These are phyloP conservation scores for Fusarium tuaranense DNA, from an alignment of 2,329 filamentous ascomycete genomes.

Conservation along the genomic window DNA sequence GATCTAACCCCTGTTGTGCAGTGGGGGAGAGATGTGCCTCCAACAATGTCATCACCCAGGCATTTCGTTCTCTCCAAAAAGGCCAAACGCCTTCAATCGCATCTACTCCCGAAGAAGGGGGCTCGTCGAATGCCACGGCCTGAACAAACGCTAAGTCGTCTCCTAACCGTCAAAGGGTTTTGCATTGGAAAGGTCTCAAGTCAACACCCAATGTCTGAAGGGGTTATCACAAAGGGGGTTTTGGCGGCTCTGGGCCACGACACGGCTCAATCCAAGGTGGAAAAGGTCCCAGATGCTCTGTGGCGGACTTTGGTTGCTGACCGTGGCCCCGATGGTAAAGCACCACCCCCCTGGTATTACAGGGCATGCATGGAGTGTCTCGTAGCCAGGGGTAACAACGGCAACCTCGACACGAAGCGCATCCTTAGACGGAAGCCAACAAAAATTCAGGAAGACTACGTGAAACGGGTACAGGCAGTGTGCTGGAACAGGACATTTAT, in stretches of 20 bases:
- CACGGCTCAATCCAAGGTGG: fast-evolving
- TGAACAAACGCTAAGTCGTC: neutral
- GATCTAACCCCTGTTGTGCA: neutral
- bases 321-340: neutral
- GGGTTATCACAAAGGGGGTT: neutral
- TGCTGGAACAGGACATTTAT: neutral
- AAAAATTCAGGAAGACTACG: neutral
- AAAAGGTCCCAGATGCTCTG: neutral
- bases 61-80: too few species aligned
- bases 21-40: neutral
- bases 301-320: neutral
- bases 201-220: neutral
- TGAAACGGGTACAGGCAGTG: neutral
- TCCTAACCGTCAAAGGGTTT: neutral
- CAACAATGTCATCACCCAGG: neutral
- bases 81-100: too few species aligned
- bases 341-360: neutral
- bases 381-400: too few species aligned
- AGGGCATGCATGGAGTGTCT: neutral
- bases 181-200: neutral
- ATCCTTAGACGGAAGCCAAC: neutral
- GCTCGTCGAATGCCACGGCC: neutral
- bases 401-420: too few species aligned
- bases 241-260: neutral
- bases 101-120: too few species aligned